Conservation (phyloP, 2,329 filamentous ascomycete species). For the Clonostachys sp. region DNA sequence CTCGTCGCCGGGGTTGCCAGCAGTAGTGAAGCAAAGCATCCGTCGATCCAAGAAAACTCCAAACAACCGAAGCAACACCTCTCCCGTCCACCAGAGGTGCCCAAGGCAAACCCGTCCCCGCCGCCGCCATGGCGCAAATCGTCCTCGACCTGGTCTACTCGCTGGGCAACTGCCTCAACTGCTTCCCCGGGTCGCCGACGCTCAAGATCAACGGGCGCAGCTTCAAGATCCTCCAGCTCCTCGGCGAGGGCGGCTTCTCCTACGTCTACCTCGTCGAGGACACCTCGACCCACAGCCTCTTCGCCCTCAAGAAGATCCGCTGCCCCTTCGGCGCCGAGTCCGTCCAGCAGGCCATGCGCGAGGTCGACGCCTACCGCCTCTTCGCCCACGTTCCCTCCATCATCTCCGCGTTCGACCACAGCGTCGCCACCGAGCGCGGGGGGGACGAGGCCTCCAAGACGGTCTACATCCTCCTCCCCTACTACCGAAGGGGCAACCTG, state of each 20-base stretch:
- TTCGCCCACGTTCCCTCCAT: slow-evolving; percentile 82
- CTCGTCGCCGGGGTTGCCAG: no score
- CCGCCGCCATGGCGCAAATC: slow-evolving; percentile 66
- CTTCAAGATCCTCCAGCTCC: slow-evolving; percentile 91
- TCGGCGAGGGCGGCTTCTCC: slow-evolving; percentile 97
- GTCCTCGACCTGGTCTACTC: slow-evolving; percentile 87
- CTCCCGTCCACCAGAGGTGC: no score
- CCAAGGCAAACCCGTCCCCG: no score
- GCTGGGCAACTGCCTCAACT: slow-evolving; percentile 90
- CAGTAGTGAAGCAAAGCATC: no score
- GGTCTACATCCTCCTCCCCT: slow-evolving; percentile 93
- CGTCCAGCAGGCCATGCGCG: slow-evolving; percentile 88
- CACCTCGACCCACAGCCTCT: slow-evolving; percentile 74
- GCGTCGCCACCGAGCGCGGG: slow-evolving; percentile 69
- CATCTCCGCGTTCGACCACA: slow-evolving; percentile 80
- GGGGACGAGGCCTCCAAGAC: slow-evolving; percentile 70
- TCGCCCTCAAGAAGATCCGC: slow-evolving; percentile 97
- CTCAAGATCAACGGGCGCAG: slow-evolving; percentile 92
- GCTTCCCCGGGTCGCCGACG: slow-evolving; percentile 90
- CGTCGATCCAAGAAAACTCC: no score
- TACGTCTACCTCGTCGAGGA: slow-evolving; percentile 99
- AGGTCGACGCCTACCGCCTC: slow-evolving; percentile 93
- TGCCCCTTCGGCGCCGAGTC: slow-evolving; percentile 98
- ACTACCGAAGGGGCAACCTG: slow-evolving; percentile 90
- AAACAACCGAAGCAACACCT: no score